Conservation (phyloP, 2,329 filamentous ascomycete species). For the Colletotrichum limetticola region DNA sequence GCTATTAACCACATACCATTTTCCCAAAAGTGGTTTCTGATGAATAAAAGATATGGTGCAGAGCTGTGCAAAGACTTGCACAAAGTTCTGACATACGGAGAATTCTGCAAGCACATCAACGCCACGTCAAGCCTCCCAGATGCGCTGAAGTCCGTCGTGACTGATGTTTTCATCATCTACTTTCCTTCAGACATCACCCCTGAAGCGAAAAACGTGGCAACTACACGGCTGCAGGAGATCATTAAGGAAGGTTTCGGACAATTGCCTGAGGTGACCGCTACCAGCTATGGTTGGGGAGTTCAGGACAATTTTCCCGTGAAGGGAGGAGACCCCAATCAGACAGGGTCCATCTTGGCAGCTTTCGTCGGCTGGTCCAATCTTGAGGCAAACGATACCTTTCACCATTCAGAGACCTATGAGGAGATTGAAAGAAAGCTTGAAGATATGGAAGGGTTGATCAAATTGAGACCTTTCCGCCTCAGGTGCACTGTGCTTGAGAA, state of each 20-base stretch:
- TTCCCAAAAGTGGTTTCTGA: neutral
- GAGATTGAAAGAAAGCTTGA: neutral
- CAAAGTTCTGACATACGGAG: slow-evolving; percentile 34
- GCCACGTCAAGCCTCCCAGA: slow-evolving; percentile 29
- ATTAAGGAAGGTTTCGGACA: slow-evolving; percentile 17
- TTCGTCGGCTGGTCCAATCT: slow-evolving; percentile 6
- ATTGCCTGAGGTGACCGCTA: neutral
- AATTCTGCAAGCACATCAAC: slow-evolving; percentile 38
- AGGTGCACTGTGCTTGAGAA: neutral
- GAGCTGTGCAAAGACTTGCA: slow-evolving; percentile 37
- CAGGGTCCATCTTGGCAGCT: neutral
- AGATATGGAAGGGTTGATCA: neutral
- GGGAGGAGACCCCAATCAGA: neutral
- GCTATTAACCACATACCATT: neutral
- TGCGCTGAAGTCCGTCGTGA: slow-evolving; percentile 35
- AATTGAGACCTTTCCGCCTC: neutral
- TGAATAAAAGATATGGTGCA: slow-evolving; percentile 24
- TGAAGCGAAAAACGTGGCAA: slow-evolving; percentile 2
- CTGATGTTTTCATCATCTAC: slow-evolving; percentile 34
- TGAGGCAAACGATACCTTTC: neutral
- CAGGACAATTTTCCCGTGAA: slow-evolving; percentile 17
- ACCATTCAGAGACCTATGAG: neutral
- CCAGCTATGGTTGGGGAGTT: slow-evolving; percentile 10
- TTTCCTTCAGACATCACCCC: slow-evolving; percentile 26
- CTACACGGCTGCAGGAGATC: slow-evolving; percentile 5